phyloP scores from a whole-genome alignment of 345 rosid genomes.

The Gossypium thurberi region DNA sequence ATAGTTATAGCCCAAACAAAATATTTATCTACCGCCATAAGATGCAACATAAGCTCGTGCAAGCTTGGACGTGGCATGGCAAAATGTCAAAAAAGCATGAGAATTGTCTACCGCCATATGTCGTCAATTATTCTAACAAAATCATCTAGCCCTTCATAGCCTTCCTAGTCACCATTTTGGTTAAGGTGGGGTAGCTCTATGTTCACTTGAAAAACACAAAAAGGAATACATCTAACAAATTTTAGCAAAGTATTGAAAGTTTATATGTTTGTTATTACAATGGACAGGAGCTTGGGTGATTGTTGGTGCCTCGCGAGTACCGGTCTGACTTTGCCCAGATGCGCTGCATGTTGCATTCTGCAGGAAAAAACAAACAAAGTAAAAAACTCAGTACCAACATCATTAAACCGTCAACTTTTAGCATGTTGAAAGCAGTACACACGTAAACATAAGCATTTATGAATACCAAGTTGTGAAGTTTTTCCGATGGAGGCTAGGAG shows the following conservation, averaged over 20 bases:
- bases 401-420: not conserved
- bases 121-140: not conserved
- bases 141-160: not conserved
- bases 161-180: not conserved
- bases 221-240: not conserved
- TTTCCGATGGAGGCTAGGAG: too few species aligned
- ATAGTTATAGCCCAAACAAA: not conserved
- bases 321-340: constrained; percentile 78
- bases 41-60: not conserved
- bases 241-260: not conserved
- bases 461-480: not conserved
- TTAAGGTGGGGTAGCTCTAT: not conserved
- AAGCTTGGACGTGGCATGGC: too few species aligned
- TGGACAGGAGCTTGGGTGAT: constrained; percentile 80
- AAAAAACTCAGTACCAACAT: not conserved
- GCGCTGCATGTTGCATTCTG: constrained; percentile 63
- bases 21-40: not conserved
- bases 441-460: not conserved
- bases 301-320: constrained; percentile 67
- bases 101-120: too few species aligned
- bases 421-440: not conserved
- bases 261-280: constrained; percentile 32
- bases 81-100: too few species aligned
- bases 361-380: constrained; percentile 16
- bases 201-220: not conserved